Evolutionary conservation across 2,329 filamentous ascomycete species (phyloP), one percentile per base, ranked within the genome.

Genomic region (Fusarium virguliforme): DNA sequence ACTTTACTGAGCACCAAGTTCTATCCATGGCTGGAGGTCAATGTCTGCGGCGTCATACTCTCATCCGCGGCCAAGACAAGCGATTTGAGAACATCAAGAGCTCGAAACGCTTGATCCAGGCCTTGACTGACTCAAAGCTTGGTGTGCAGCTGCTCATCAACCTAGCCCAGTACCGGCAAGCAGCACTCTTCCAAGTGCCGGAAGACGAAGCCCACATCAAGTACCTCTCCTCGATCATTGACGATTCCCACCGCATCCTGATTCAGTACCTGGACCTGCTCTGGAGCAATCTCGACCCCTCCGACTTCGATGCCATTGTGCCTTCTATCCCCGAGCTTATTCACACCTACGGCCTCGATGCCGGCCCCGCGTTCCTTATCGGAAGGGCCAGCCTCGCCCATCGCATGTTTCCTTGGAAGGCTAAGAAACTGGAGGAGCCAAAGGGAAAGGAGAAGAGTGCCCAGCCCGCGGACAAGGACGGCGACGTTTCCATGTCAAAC

Each of bases 181-280:
- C 92, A n/a, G 96, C 94, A 68, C 89, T 96, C 26, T 97, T 92
- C 81, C 90, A 90, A 41, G 83, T 91, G 1, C 88, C 92, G 7
- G 90, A 94, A 37, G 85, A 87, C 26, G 89, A 92, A 64, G 91
- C 93, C 0, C 94, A 97, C 67, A 90, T 98, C 78, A 99, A 99
- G 80, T 91, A 95, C 46, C 83, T 98, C 12, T 93, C 94, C 3
- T 94, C 94, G 57, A 91, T 97, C 71, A 88, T 97, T 58, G 96
- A 99, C 78, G 95, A 97, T 78, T 92, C 97, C 22, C 94, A 97
- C 73, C 89, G 93, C 65, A 91, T 95, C 8, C 86, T 98, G 26
- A 88, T 90, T 26, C 95, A 98, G 76, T 99, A 97, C 77, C 86
- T 98, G 18, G 96, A 98, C 75, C 87, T 98, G 7, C 86, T 99